Evolutionary conservation across 495 filamentous ascomycete species (phyloP), one percentile per base, ranked within the genome.

Genomic region (Podospora australis): DNA sequence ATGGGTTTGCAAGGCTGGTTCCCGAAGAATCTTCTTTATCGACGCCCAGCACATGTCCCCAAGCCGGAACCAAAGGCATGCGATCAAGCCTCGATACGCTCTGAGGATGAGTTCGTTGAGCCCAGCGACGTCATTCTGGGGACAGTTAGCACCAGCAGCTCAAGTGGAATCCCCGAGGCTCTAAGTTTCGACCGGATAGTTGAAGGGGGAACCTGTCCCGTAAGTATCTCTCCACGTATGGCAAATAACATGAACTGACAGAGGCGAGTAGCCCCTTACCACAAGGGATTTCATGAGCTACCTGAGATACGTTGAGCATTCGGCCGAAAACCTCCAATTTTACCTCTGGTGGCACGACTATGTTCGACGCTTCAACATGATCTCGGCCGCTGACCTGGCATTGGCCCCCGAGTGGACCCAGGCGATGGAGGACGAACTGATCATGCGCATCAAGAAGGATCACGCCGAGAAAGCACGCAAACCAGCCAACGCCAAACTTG

Each of bases 281-380:
- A 57, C 75, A 22, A 77, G 84, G 22, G 86, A 90, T 53, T 89
- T 90, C 60, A 85, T 88, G 81, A 84, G 86, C 65, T 90, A 87
- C 58, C 71, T 88, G 35, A 70, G 80, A 44, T 86, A 88, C 62
- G 75, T 90, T 41, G 85, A 88, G 58, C 78, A 80, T 28, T 63
- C 79, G 10, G 81, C 86, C 40, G 86, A 90, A 66, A 88, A 88
- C 60, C 73, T 90, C 23, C 85, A 90, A 62, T 90, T 90, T 66
- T 87, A 72, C 60, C 77, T 90, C 13, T 90, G 86, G 86, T 74
- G 78, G 49, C 72, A 67, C 22, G 82, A 84, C 60, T 90, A 87
- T 52, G 61, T 56, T 32, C 64, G 72, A 49, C 78, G 84, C 4
- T 89, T 87, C 61, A 53, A 67, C 7, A 58, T 65, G 14, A 72